These are phyloP conservation scores for Piper longum DNA, from an alignment of 164 flowering plant species.

Conservation along the genomic window DNA sequence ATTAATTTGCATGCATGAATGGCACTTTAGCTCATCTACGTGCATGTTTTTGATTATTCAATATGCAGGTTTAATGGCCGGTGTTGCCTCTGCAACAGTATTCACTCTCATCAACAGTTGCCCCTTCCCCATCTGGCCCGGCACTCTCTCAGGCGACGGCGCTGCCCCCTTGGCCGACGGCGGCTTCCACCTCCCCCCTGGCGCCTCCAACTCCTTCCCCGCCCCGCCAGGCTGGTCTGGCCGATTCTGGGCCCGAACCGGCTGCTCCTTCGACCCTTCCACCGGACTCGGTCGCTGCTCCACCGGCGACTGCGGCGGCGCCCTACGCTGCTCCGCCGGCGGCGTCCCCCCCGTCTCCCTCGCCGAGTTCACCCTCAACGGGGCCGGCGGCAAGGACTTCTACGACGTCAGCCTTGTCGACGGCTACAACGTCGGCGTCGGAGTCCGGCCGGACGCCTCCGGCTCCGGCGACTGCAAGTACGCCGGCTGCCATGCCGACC, in stretches of 20 bases:
- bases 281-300: constrained; percentile 51
- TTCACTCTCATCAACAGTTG: constrained; percentile 62
- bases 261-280: constrained; percentile 51
- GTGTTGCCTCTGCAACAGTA: constrained; percentile 27
- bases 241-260: constrained; percentile 82
- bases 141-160: constrained; percentile 57
- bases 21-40: neutral
- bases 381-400: too few relatives aligned
- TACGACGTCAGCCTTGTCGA: too few relatives aligned
- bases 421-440: too few relatives aligned
- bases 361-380: too few relatives aligned
- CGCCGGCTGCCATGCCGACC: too few relatives aligned
- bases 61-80: neutral
- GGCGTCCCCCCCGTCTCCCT: too few relatives aligned
- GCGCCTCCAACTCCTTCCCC: constrained; percentile 29
- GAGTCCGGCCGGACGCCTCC: too few relatives aligned
- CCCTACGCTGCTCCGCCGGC: constrained; percentile 17
- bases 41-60: neutral
- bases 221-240: constrained; percentile 86
- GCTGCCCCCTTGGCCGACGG: constrained; percentile 30
- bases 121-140: constrained; percentile 70
- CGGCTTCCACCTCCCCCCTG: constrained; percentile 54
- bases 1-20: neutral
- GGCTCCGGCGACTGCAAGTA: too few relatives aligned
- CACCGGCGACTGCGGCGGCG: constrained; percentile 72